Evolutionary conservation across 2,329 filamentous ascomycete species (phyloP), one percentile per base, ranked within the genome.

Genomic region (Ophiostoma ulmi): DNA sequence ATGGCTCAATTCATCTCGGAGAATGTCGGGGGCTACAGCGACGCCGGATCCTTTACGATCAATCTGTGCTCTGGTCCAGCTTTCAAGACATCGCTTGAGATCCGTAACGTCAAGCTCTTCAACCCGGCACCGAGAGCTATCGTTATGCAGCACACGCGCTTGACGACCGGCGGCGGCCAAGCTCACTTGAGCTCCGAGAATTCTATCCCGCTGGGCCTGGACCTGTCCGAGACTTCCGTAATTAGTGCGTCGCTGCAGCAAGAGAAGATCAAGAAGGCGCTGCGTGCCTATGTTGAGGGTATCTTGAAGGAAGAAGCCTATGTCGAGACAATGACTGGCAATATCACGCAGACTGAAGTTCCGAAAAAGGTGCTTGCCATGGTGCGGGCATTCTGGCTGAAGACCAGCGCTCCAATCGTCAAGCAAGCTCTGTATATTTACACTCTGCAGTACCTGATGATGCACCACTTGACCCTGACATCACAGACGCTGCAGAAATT

Each of bases 401-500:
- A 80, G 71, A 81, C 82, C 0, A 79, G 83, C 72, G 82, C 82
- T 0, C 72, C 80, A 11, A 84, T 87, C 75, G 85, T 86, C 64
- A 83, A 83, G 75, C 80, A 81, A 55, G 85, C 85, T 1, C 79
- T 88, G 26, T 81, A 81, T 52, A 83, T 87, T 68, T 86, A 87
- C 76, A 82, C 82, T 63, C 85, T 85, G 80, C 84, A 88, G 75
- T 87, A 86, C 76, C 79, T 87, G 72, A 83, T 87, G 78, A 83
- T 83, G 6, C 81, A 83, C 5, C 86, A 87, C 74, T 80, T 88
- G 31, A 84, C 81, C 76, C 78, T 87, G 44, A 86, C 85, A 10
- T 76, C 76, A 7, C 76, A 78, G 61, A 83, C 82, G 38, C 77
- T 86, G 52, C 74, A 77, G 72, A 77, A 78, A 5, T 79, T 87